A percentile compares a stretch with the other conserved stretches of the same genome.
These are phyloP conservation scores for Aaosphaeria pasadenensis DNA, from an alignment of 2,329 filamentous ascomycete species.

Conservation along the genomic window DNA sequence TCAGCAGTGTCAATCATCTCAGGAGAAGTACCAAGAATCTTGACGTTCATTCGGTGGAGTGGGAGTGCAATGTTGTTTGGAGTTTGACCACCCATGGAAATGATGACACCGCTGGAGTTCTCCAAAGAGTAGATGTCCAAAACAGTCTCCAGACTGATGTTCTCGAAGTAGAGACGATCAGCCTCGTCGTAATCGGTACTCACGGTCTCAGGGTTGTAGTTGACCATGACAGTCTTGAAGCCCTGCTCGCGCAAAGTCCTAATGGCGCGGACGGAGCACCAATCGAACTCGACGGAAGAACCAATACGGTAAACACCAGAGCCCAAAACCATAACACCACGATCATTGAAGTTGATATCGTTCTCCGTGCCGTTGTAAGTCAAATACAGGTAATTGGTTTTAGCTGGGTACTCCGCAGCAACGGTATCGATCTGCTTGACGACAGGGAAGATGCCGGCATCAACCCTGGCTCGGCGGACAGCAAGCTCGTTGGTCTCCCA, in stretches of 20 bases:
- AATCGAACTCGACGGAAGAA: constrained; percentile 97
- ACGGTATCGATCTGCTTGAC: constrained; percentile 99
- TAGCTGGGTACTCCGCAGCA: constrained; percentile 90
- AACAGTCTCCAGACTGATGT: constrained; percentile 85
- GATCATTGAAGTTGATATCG: constrained; percentile 80
- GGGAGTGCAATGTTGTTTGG: constrained; percentile 97
- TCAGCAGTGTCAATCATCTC: constrained; percentile 99
- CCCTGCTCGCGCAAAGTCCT: constrained; percentile 80
- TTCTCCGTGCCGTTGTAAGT: constrained; percentile 91
- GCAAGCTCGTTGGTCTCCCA: constrained; percentile 93
- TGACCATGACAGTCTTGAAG: constrained; percentile 95
- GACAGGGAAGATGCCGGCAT: constrained; percentile 79
- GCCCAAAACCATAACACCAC: constrained; percentile 93
- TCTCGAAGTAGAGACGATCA: constrained; percentile 93
- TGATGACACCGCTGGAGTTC: constrained; percentile 76
- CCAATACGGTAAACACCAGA: constrained; percentile 97
- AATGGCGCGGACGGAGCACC: constrained; percentile 95
- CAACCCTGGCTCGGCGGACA: constrained; percentile 78
- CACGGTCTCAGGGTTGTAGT: constrained; percentile 89
- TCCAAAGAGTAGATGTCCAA: constrained; percentile 93
- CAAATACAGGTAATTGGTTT: constrained; percentile 93
- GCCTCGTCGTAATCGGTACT: constrained; percentile 92
- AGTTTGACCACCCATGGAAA: constrained; percentile 95
- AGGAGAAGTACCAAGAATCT: constrained; percentile 90
- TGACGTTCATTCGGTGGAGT: constrained; percentile 83